phyloP scores from a whole-genome alignment of 2,329 filamentous ascomycete genomes.

The Aureobasidium sp. region DNA sequence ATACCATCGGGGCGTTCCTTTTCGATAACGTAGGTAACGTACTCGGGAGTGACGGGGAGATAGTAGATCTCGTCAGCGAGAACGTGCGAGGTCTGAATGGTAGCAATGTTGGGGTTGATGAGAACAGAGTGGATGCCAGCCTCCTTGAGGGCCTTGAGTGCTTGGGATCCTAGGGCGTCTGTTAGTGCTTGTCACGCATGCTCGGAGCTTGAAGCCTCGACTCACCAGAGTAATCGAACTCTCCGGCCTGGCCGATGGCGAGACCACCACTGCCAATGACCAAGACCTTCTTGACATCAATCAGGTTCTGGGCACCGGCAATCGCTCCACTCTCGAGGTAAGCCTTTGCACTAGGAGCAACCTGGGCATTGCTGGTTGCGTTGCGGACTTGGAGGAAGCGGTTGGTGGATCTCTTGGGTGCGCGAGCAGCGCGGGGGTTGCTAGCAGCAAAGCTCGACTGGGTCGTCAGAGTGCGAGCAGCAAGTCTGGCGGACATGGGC shows the following conservation, averaged over 20 bases:
- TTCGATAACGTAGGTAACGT: conserved; percentile 96
- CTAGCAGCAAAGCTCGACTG: conserved; percentile 18
- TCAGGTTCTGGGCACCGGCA: conserved; percentile 64
- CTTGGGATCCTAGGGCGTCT: conserved; percentile 68
- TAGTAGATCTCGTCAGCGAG: conserved; percentile 98
- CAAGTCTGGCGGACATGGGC: conserved; percentile 19
- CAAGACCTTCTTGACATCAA: conserved; percentile 93
- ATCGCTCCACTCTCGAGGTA: conserved; percentile 86
- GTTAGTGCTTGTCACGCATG: neutral
- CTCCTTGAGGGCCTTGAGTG: conserved; percentile 93
- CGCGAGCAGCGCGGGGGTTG: conserved; percentile 2
- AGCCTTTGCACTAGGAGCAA: conserved; percentile 73
- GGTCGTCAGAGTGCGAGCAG: conserved; percentile 26
- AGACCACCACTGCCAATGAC: conserved; percentile 94
- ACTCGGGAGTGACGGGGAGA: conserved; percentile 93
- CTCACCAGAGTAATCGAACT: conserved; percentile 97
- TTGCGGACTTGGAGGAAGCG: conserved; percentile 20
- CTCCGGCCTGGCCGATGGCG: conserved; percentile 93
- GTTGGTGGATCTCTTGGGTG: conserved; percentile 15
- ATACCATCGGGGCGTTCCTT: conserved; percentile 93
- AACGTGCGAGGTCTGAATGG: conserved; percentile 94
- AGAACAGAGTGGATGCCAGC: conserved; percentile 85
- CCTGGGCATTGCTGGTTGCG: conserved; percentile 45
- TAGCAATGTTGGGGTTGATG: conserved; percentile 97
- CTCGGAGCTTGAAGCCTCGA: neutral